Base-by-base conservation (phyloP, 2,329 filamentous ascomycete species). In the Fusarium illudens region DNA sequence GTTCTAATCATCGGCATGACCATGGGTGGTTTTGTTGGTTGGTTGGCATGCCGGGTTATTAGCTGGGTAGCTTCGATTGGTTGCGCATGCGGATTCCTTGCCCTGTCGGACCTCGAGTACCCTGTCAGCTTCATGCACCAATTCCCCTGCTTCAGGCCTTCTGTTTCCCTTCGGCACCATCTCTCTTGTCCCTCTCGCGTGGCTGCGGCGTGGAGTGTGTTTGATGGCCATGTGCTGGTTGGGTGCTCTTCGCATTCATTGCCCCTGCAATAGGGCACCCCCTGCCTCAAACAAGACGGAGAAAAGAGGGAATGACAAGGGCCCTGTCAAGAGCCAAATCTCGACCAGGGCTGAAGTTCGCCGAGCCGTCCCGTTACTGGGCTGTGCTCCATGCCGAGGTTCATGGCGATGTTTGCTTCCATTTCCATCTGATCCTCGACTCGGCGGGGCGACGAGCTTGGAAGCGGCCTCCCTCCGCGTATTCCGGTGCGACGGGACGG, bases 221-320 rank as follows among this genome's bases (percentile, higher is more conserved):
- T 68, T 44, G 64, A 51, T 51, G 49, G 32, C 48, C 33, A 60
- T 44, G 50, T 65, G 65, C 32, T 61, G 46, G 51, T 56, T 67
- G 54, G 58, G 60, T 59, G 58, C 29, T 22, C 46, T 27, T 39
- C 22, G 42, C 42, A 46, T 34, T 22, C 19, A 27, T 15, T 46
- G 20, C 36, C 37, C 52, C 27, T 46, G 39, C 39, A 36, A 44
- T n/a, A 48, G 30, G 30, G 29, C 49, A 15, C 32, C 46, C 58
- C 60, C 49, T 58, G 50, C 42, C 36, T 20, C 29, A 33, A 51
- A 52, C 22, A 17, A 22, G 29, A 36, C 13, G 17, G 62, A 59
- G 62, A 56, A 37, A 71, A 51, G 63, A 64, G 56, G 36, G 50
- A 48, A 51, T 55, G 25, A 29, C 29, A n/a, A 53, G 17, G 36